Conservation (phyloP, 164 flowering plant species). For the Nelumbo lutea region DNA sequence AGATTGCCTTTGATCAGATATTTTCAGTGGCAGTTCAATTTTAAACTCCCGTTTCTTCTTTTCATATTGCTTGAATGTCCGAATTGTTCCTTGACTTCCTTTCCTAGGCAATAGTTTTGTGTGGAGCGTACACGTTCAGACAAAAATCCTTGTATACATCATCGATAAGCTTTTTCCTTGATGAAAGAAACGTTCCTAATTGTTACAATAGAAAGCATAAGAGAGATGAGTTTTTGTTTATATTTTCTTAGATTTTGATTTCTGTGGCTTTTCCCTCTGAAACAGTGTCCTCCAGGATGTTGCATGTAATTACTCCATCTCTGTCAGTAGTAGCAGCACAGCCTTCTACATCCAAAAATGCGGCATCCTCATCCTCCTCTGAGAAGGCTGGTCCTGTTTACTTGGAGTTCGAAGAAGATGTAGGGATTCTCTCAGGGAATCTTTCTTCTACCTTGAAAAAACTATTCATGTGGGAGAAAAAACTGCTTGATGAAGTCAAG, state of each 20-base stretch:
- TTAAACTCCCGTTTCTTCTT: no score
- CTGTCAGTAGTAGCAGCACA: conserved; percentile 45
- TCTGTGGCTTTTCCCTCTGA: conserved; percentile 5
- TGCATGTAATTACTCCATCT: conserved; percentile 62
- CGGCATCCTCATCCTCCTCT: conserved; percentile 36
- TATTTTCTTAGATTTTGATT: neutral
- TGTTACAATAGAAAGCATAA: no score
- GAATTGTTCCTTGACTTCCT: no score
- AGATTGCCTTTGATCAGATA: no score
- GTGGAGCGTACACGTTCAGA: no score
- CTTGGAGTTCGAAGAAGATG: conserved; percentile 44
- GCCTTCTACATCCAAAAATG: conserved; percentile 50
- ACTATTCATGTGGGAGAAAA: conserved; percentile 91
- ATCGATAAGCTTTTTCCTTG: no score
- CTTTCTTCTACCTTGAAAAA: conserved; percentile 82
- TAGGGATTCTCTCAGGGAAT: conserved; percentile 35
- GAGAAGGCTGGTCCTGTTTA: conserved; percentile 27
- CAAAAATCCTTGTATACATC: no score
- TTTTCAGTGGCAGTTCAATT: no score
- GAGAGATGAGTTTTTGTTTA: neutral
- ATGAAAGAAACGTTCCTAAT: no score
- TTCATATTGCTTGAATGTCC: no score
- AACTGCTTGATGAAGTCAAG: conserved; percentile 90
- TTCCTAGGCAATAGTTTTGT: no score
- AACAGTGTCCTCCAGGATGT: conserved; percentile 79